phyloP scores from a whole-genome alignment of 1,284 basidiomycete species.

The Nidula niveotomentosa region DNA sequence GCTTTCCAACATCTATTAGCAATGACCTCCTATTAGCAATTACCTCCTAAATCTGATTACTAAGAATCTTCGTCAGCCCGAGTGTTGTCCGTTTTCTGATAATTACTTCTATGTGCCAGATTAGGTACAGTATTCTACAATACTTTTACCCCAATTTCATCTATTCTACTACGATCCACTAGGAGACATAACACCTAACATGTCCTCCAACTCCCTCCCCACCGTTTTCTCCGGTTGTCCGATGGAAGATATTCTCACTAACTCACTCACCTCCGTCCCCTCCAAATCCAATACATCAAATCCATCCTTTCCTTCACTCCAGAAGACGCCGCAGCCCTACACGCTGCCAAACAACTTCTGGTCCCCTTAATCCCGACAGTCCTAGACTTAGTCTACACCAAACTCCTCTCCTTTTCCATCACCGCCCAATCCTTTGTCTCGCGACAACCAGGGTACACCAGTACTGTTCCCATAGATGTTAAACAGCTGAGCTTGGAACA shows the following conservation, averaged over 20 bases:
- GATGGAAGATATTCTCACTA: neutral
- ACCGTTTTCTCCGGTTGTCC: too few species aligned
- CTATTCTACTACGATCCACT: too few species aligned
- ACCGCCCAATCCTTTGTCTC: neutral
- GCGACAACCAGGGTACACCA: neutral
- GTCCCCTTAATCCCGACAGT: neutral
- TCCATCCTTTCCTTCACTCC: neutral
- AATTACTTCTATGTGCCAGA: too few species aligned
- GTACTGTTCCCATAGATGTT: neutral
- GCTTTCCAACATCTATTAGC: too few species aligned
- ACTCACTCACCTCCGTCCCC: neutral
- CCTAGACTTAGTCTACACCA: neutral
- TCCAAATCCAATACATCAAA: neutral
- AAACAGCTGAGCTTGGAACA: neutral
- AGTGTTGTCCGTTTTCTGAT: too few species aligned
- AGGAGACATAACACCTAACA: too few species aligned
- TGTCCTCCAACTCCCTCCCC: too few species aligned
- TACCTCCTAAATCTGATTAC: too few species aligned
- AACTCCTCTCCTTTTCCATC: neutral
- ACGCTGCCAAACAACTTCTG: neutral
- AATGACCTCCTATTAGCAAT: too few species aligned
- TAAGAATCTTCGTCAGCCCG: too few species aligned
- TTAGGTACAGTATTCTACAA: too few species aligned
- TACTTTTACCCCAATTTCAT: too few species aligned
- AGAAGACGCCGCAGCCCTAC: neutral